Evolutionary conservation across 2,329 filamentous ascomycete species (phyloP).

Genomic region (Ophiostoma sp.): DNA sequence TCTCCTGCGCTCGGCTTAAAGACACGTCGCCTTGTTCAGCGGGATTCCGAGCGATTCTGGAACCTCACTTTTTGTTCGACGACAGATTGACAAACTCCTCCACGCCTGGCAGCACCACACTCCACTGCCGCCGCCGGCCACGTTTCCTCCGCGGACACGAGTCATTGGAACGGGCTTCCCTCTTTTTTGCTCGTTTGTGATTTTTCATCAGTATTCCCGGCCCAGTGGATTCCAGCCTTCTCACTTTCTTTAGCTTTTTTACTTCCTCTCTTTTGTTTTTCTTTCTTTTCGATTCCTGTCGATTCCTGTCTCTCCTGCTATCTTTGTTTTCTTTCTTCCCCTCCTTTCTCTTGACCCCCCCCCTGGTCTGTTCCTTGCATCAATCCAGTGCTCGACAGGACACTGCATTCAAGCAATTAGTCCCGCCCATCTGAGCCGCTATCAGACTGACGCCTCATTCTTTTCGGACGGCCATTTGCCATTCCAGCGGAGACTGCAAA

Average conservation of each 20-base stretch:
- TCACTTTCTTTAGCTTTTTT: background rate
- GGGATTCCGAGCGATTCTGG: constrained; percentile 13
- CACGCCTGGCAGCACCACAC: background rate
- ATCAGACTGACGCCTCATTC: constrained; percentile 11
- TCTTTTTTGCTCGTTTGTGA: background rate
- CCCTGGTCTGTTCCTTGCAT: background rate
- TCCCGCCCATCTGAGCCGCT: constrained; percentile 16
- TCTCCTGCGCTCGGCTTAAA: constrained; percentile 11
- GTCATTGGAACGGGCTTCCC: constrained; percentile 9
- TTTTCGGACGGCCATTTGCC: background rate
- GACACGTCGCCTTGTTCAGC: constrained; percentile 29
- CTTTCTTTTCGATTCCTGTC: background rate
- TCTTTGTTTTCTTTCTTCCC: constrained; percentile 8
- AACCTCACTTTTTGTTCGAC: constrained; percentile 14
- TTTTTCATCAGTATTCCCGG: background rate
- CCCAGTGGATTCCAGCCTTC: background rate
- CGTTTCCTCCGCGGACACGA: constrained; percentile 10
- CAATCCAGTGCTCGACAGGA: background rate
- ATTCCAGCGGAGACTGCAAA: constrained; percentile 6
- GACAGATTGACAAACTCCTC: background rate
- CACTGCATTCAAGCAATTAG: constrained; percentile 11
- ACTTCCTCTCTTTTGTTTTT: background rate
- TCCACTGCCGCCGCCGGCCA: constrained; percentile 10
- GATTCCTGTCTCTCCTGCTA: background rate
- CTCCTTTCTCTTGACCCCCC: background rate